phyloP scores from a whole-genome alignment of 441 rosid species.

The Cnidoscolus chayamansa region DNA sequence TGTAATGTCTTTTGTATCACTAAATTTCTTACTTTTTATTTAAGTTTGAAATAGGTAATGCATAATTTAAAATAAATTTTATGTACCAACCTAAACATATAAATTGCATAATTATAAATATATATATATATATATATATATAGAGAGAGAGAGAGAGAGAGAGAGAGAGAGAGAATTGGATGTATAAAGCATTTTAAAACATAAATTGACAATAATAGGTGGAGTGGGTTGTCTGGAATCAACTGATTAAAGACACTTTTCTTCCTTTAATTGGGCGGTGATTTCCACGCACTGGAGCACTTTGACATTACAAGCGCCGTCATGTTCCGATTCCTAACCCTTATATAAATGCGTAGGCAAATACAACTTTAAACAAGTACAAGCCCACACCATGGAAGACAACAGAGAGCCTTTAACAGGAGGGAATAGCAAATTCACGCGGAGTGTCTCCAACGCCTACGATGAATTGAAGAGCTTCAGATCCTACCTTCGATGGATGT shows the following conservation, averaged over 20 bases:
- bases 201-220: too few relatives aligned
- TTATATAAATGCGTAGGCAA: not conserved
- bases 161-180: too few relatives aligned
- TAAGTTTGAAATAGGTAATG: too few relatives aligned
- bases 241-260: slow-evolving; percentile 6
- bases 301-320: not conserved
- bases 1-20: too few relatives aligned
- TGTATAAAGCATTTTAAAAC: too few relatives aligned
- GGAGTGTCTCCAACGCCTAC: slow-evolving; percentile 53
- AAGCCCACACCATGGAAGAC: slow-evolving; percentile 10
- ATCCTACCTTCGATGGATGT: slow-evolving; percentile 76
- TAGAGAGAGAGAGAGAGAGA: too few relatives aligned
- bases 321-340: not conserved
- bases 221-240: not conserved
- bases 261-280: slow-evolving; percentile 1
- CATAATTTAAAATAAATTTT: too few relatives aligned
- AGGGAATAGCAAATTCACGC: slow-evolving; percentile 32
- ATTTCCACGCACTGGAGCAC: too few relatives aligned
- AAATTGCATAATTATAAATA: too few relatives aligned
- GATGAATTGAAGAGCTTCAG: slow-evolving; percentile 80
- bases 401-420: slow-evolving; percentile 31
- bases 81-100: too few relatives aligned
- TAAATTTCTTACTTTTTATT: too few relatives aligned
- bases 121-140: too few relatives aligned
- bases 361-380: not conserved